These are phyloP conservation scores for Telfairia occidentalis DNA, from an alignment of 331 rosid genomes.

Conservation along the genomic window DNA sequence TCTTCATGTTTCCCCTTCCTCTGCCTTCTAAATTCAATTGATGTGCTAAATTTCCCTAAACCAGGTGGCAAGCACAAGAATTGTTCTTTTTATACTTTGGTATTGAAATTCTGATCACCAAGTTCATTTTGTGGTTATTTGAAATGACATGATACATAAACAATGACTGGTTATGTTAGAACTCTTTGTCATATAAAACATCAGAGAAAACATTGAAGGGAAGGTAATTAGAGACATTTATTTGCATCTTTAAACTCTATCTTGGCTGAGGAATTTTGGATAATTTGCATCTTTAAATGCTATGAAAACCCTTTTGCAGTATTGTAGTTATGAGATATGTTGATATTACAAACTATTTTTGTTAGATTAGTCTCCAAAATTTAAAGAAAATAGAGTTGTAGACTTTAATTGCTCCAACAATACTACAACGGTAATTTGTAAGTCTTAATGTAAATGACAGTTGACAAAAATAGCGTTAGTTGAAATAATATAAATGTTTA, in stretches of 20 bases:
- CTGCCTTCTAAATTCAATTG: not conserved
- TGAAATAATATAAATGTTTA: no score
- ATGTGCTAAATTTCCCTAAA: not conserved
- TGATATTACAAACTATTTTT: constrained; percentile 14
- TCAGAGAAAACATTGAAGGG: not conserved
- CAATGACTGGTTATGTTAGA: not conserved
- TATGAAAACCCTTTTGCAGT: not conserved
- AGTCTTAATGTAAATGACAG: constrained; percentile 56
- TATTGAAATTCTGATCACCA: not conserved
- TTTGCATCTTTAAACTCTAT: not conserved
- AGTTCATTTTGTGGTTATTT: not conserved
- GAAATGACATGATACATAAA: not conserved
- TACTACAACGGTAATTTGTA: constrained; percentile 71
- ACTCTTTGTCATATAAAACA: not conserved
- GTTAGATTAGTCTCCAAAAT: constrained; percentile 72
- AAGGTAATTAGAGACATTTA: not conserved
- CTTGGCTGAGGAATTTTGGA: not conserved
- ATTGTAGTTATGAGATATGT: not conserved
- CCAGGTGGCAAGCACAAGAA: not conserved
- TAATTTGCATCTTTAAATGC: not conserved
- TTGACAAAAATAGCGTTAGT: not conserved
- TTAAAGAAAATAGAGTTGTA: constrained; percentile 64
- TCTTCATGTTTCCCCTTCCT: not conserved
- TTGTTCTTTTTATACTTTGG: not conserved
- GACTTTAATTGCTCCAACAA: constrained; percentile 79